Evolutionary conservation across 1,284 basidiomycete genomes (phyloP).

Genomic region (Ganoderma lingzhi): DNA sequence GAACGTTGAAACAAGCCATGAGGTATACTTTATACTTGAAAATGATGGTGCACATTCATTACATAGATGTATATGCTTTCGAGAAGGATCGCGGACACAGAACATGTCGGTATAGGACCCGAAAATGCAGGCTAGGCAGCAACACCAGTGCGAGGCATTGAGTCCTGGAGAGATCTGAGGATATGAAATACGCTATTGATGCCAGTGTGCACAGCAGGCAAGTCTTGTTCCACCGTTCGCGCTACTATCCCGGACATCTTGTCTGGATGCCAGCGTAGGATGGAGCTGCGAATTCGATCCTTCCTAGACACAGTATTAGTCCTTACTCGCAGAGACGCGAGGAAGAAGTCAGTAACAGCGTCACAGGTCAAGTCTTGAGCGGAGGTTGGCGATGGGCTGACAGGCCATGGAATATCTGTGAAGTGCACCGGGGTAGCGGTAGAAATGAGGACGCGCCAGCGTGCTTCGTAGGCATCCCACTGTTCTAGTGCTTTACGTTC

Average conservation of each 20-base stretch:
- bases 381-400: conserved; percentile 41
- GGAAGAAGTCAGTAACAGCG: conserved; percentile 61
- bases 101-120: neutral
- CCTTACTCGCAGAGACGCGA: conserved; percentile 54
- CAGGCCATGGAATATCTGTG: conserved; percentile 70
- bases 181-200: conserved; percentile 45
- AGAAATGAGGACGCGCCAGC: conserved; percentile 51
- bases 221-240: conserved; percentile 59
- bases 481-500: conserved; percentile 46
- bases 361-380: conserved; percentile 50
- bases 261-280: conserved; percentile 81
- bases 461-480: conserved; percentile 60
- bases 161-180: conserved; percentile 16
- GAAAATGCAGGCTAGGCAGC: neutral
- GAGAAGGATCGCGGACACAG: neutral
- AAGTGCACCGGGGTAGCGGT: conserved; percentile 41
- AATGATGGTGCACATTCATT: too few species aligned
- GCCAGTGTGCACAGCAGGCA: conserved; percentile 55
- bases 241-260: conserved; percentile 62
- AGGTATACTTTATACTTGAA: too few species aligned
- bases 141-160: neutral
- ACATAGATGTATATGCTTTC: too few species aligned
- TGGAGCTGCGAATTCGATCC: conserved; percentile 63
- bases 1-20: too few species aligned
- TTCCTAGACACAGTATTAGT: conserved; percentile 50